Evolutionary conservation across 2,329 filamentous ascomycete genomes (phyloP).

Genomic region (Sporothrix dimorphospora): DNA sequence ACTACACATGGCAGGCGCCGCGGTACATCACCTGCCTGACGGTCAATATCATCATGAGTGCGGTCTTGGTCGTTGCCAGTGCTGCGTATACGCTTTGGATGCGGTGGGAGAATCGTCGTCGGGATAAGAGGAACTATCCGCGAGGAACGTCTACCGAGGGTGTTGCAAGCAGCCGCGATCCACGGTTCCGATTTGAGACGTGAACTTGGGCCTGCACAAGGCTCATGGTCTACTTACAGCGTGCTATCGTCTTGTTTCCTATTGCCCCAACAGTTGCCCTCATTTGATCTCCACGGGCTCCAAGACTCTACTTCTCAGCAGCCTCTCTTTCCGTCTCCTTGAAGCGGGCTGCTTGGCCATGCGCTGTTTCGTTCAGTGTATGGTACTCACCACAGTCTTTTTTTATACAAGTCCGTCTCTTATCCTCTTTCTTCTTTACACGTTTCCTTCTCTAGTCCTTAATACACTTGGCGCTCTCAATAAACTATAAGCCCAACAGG

Average conservation of each 20-base stretch:
- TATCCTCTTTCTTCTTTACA: no score
- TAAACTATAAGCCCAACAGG: no score
- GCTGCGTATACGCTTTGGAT: not conserved
- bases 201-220: no score
- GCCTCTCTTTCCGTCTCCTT: no score
- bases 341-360: no score
- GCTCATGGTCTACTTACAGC: not conserved
- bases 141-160: not conserved
- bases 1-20: not conserved
- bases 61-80: not conserved
- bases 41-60: not conserved
- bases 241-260: not conserved
- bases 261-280: not conserved
- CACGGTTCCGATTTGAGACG: not conserved
- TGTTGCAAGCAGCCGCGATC: not conserved
- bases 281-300: not conserved
- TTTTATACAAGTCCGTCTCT: no score
- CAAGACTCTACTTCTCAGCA: not conserved
- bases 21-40: not conserved
- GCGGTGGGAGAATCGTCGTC: not conserved
- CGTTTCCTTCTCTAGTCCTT: no score
- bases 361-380: no score
- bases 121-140: no score
- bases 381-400: no score
- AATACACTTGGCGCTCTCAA: no score